A percentile compares a stretch with the other conserved stretches of the same genome.
These are phyloP conservation scores for Ogataea hybrid DNA, from an alignment of 1,139 yeast species.

Conservation along the genomic window DNA sequence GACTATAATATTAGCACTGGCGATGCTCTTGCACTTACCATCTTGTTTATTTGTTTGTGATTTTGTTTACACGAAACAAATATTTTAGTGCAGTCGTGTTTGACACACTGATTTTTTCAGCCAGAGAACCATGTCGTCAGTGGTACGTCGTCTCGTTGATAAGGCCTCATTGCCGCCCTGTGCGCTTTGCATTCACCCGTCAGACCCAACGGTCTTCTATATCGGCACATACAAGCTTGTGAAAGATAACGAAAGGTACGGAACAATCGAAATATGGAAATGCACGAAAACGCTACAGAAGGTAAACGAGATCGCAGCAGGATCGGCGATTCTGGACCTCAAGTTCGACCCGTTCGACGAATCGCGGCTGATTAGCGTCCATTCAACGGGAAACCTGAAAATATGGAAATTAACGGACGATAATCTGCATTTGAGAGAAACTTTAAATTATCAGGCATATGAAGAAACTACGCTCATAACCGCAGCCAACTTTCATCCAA, in stretches of 20 bases:
- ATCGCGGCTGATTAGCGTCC: constrained; percentile 56
- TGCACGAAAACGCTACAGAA: constrained; percentile 24
- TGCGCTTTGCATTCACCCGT: constrained; percentile 61
- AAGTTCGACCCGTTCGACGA: constrained; percentile 59
- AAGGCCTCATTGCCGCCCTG: constrained; percentile 75
- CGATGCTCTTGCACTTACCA: constrained; percentile 2
- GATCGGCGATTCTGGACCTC: constrained; percentile 74
- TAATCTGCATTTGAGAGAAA: constrained; percentile 22
- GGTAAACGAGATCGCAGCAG: constrained; percentile 35
- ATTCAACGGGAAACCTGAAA: constrained; percentile 73
- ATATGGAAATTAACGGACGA: constrained; percentile 49
- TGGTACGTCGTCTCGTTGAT: constrained; percentile 3
- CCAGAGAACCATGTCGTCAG: neutral
- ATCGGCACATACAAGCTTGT: constrained; percentile 81
- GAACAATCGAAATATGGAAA: constrained; percentile 66
- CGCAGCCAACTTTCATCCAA: constrained; percentile 61
- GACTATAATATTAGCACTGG: constrained; percentile 4
- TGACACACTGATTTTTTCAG: constrained; percentile 1
- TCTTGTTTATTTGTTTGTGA: constrained; percentile 6
- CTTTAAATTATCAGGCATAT: constrained; percentile 40
- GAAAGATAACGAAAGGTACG: constrained; percentile 59
- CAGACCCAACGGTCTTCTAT: constrained; percentile 45
- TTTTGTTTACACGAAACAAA: constrained; percentile 9
- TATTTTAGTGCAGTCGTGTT: constrained; percentile 1
- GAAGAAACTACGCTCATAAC: constrained; percentile 54